Evolutionary conservation across 78 protist genomes (phyloP).

Genomic region (Dictyostelium citrinum): DNA sequence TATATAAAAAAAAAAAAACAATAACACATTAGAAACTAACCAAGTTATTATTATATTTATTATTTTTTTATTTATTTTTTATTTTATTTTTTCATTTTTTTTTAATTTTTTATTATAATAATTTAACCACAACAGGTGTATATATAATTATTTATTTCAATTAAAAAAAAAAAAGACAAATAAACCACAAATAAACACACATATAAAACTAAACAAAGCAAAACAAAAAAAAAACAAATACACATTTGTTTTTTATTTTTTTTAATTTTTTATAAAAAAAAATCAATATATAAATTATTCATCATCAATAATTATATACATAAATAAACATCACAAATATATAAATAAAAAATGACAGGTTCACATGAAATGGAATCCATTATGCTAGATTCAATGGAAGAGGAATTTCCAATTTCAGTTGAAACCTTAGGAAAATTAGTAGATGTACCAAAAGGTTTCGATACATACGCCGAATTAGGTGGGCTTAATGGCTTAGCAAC

Average conservation of each 20-base stretch:
- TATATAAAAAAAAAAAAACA: background rate
- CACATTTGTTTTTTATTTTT: background rate
- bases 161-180: background rate
- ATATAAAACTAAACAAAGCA: background rate
- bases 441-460: conserved; percentile 72
- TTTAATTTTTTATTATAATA: background rate
- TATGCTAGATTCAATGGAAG: conserved; percentile 30
- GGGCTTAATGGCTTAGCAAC: conserved; percentile 31
- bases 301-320: background rate
- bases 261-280: background rate
- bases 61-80: background rate
- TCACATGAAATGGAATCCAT: conserved; percentile 22
- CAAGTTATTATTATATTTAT: background rate
- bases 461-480: conserved; percentile 15
- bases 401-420: conserved; percentile 29
- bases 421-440: conserved; percentile 41
- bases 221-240: background rate
- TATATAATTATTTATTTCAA: background rate
- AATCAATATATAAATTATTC: background rate
- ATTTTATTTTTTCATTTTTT: background rate
- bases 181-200: background rate
- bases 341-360: background rate
- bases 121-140: background rate
- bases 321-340: background rate
- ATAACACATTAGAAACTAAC: background rate